Conservation (phyloP, 768 basidiomycete genomes). For the Daedalea quercina region DNA sequence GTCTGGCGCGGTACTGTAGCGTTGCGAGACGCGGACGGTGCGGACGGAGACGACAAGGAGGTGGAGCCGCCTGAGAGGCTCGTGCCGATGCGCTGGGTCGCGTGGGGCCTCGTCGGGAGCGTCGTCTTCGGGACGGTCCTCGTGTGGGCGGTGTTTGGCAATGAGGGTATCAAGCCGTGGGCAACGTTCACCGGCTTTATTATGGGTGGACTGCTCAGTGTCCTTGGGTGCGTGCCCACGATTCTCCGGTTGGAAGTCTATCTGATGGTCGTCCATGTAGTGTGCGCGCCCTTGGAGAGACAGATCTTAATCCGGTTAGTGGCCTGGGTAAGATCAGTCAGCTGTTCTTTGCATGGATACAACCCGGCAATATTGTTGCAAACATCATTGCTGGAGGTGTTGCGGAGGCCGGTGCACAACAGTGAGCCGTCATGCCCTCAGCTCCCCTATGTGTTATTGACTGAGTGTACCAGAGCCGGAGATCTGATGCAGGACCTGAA, state of each 20-base stretch:
- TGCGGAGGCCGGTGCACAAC: slow-evolving; percentile 92
- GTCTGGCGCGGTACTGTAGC: slow-evolving; percentile 7
- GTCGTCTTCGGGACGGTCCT: slow-evolving; percentile 65
- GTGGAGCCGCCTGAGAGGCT: slow-evolving; percentile 73
- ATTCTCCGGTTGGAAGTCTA: background rate
- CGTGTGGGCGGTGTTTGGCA: slow-evolving; percentile 86
- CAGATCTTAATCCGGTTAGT: slow-evolving; percentile 88
- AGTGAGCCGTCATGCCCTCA: slow-evolving; percentile 48
- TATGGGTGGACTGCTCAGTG: slow-evolving; percentile 75
- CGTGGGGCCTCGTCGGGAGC: slow-evolving; percentile 56
- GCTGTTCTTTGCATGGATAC: slow-evolving; percentile 88
- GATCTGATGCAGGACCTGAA: slow-evolving; percentile 99
- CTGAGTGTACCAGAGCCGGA: slow-evolving; percentile 50
- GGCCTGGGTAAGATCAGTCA: slow-evolving; percentile 95
- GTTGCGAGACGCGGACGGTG: slow-evolving; percentile 4
- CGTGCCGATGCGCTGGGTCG: slow-evolving; percentile 77
- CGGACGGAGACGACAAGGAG: slow-evolving; percentile 43
- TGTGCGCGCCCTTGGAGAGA: slow-evolving; percentile 92
- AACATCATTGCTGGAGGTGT: slow-evolving; percentile 97
- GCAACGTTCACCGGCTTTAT: slow-evolving; percentile 82
- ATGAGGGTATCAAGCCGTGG: slow-evolving; percentile 92
- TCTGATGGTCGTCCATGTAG: slow-evolving; percentile 30
- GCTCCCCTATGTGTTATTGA: background rate
- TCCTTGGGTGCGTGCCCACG: slow-evolving; percentile 64
- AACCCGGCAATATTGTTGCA: slow-evolving; percentile 93